phyloP scores from a whole-genome alignment of 2,329 filamentous ascomycete genomes.

The Penicillium brasilianum region DNA sequence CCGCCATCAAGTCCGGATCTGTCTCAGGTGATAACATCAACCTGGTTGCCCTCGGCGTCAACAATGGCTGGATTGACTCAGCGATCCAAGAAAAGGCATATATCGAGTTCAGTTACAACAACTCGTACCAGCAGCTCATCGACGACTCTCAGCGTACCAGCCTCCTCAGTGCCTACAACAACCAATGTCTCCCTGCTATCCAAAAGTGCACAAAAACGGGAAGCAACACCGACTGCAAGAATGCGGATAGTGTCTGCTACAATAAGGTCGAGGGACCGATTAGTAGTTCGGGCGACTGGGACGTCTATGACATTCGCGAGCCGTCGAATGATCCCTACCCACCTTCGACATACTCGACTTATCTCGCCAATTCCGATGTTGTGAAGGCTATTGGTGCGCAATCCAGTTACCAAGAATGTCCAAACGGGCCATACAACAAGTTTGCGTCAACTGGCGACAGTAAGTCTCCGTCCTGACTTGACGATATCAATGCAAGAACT shows the following conservation, averaged over 20 bases:
- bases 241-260: constrained; percentile 44
- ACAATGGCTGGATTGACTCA: constrained; percentile 63
- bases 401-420: constrained; percentile 50
- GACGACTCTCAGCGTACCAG: constrained; percentile 36
- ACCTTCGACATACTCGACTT: constrained; percentile 49
- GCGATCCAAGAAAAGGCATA: constrained; percentile 51
- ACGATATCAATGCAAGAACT: constrained; percentile 10
- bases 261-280: constrained; percentile 45
- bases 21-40: constrained; percentile 52
- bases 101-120: constrained; percentile 54
- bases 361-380: constrained; percentile 46
- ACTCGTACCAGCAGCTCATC: constrained; percentile 53
- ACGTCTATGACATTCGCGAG: constrained; percentile 54
- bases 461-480: constrained; percentile 20
- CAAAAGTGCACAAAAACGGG: constrained; percentile 44
- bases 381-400: constrained; percentile 54
- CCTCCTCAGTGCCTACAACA: constrained; percentile 42
- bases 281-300: constrained; percentile 33
- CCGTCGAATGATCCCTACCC: constrained; percentile 46
- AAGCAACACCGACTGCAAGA: constrained; percentile 38
- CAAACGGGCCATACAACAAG: constrained; percentile 42
- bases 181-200: constrained; percentile 46
- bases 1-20: constrained; percentile 42
- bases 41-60: constrained; percentile 61
- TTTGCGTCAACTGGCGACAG: constrained; percentile 51